A percentile compares a stretch with the other conserved stretches of the same genome.
These are phyloP conservation scores for Hyaloscypha hepaticicola DNA, from an alignment of 495 filamentous ascomycete genomes.

Conservation along the genomic window DNA sequence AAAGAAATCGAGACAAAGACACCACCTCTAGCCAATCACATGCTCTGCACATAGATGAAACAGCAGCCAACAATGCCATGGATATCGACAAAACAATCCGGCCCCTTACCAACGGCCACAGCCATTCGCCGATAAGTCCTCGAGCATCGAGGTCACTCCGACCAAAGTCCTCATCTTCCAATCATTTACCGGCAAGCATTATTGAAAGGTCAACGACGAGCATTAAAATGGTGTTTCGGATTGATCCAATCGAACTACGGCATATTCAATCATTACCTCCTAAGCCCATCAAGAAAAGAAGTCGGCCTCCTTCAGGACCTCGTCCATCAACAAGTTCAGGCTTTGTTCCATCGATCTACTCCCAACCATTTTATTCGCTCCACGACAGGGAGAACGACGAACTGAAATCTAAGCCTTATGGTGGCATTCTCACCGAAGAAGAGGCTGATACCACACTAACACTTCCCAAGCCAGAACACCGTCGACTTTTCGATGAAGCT, in stretches of 20 bases:
- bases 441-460: conserved; percentile 92
- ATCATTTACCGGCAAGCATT: conserved; percentile 33
- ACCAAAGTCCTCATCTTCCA: conserved; percentile 30
- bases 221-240: conserved; percentile 57
- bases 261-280: conserved; percentile 54
- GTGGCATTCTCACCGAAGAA: conserved; percentile 82
- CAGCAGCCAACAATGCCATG: conserved; percentile 7
- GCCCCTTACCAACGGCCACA: conserved; percentile 26
- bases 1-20: conserved; percentile 26
- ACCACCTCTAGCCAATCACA: conserved; percentile 13
- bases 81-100: conserved; percentile 6
- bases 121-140: conserved; percentile 17
- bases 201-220: conserved; percentile 39
- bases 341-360: conserved; percentile 57
- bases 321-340: conserved; percentile 44
- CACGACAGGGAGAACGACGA: conserved; percentile 87
- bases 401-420: conserved; percentile 88
- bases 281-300: conserved; percentile 47
- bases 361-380: conserved; percentile 76
- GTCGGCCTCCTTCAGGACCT: conserved; percentile 30
- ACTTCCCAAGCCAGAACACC: conserved; percentile 73
- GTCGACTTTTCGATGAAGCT: conserved; percentile 82
- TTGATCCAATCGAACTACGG: conserved; percentile 57
- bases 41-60: conserved; percentile 13
- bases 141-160: conserved; percentile 37